Evolutionary conservation across 1,284 basidiomycete genomes (phyloP).

Genomic region (Leccinum pallidistipes): DNA sequence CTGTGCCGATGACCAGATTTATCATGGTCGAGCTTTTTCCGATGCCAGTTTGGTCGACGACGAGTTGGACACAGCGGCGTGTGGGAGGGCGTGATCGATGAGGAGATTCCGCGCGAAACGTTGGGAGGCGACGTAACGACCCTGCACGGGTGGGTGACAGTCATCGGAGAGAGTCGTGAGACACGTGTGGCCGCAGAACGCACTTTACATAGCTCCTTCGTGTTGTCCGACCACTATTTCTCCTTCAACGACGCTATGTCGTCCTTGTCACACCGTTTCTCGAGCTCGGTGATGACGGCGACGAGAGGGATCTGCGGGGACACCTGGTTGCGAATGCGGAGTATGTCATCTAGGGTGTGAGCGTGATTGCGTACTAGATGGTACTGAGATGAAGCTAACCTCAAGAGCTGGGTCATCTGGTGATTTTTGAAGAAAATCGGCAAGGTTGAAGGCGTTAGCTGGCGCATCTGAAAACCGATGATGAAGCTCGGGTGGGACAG

Average conservation of each 20-base stretch:
- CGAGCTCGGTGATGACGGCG: slow-evolving; percentile 30
- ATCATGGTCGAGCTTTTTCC: slow-evolving; percentile 27
- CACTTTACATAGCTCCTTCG: slow-evolving; percentile 13
- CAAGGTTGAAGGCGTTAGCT: too few species aligned
- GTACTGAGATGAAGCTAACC: too few species aligned
- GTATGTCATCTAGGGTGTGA: slow-evolving; percentile 5
- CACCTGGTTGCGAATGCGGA: slow-evolving; percentile 25
- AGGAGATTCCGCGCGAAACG: slow-evolving; percentile 23
- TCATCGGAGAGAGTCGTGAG: slow-evolving; percentile 27
- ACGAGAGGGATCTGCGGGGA: slow-evolving; percentile 24
- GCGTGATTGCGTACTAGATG: too few species aligned
- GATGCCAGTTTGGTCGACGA: slow-evolving; percentile 28
- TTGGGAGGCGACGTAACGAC: slow-evolving; percentile 20
- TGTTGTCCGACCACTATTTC: slow-evolving; percentile 22
- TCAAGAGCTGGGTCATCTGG: too few species aligned
- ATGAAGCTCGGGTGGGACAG: too few species aligned
- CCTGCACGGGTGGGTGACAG: slow-evolving; percentile 19
- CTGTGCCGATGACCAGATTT: slow-evolving; percentile 20
- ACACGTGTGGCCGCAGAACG: slow-evolving; percentile 22
- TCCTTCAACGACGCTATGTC: slow-evolving; percentile 25
- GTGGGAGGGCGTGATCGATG: slow-evolving; percentile 23
- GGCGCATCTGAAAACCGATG: too few species aligned
- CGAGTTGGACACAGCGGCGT: slow-evolving; percentile 9
- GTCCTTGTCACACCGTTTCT: slow-evolving; percentile 19
- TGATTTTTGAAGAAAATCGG: too few species aligned